Evolutionary conservation across 1,139 yeast genomes (phyloP).

Genomic region (Scheffersomyces titani): DNA sequence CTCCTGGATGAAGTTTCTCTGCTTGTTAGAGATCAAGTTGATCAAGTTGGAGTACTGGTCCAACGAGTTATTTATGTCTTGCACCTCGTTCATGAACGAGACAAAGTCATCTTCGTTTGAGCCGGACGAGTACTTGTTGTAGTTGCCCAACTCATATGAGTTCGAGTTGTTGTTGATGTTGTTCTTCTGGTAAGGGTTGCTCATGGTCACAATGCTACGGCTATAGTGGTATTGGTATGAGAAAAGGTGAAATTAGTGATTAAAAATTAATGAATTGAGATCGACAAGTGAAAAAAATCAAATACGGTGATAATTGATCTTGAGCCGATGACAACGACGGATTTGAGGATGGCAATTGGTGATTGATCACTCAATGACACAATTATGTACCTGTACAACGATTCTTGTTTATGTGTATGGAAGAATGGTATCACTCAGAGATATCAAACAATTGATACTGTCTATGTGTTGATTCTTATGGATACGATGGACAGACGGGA

Average conservation of each 20-base stretch:
- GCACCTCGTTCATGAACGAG: conserved; percentile 79
- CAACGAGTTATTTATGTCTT: conserved; percentile 76
- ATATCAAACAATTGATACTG: not conserved
- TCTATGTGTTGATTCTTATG: not conserved
- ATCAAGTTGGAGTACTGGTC: conserved; percentile 78
- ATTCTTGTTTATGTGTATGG: not conserved
- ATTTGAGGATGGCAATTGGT: not conserved
- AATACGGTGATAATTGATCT: not conserved
- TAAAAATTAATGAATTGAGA: not conserved
- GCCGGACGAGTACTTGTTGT: conserved; percentile 26
- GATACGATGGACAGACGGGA: not conserved
- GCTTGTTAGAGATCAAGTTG: conserved; percentile 77
- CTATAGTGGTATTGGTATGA: not conserved
- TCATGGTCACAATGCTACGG: conserved; percentile 13
- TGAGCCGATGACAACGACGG: not conserved
- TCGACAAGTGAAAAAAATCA: not conserved
- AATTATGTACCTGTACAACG: not conserved
- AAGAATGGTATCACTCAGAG: not conserved
- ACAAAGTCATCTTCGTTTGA: conserved; percentile 60
- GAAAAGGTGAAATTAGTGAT: not conserved
- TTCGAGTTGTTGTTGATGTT: conserved; percentile 16
- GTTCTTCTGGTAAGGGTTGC: conserved; percentile 24
- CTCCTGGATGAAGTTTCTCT: conserved; percentile 80
- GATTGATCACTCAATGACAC: not conserved
- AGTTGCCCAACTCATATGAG: conserved; percentile 38